Base-by-base conservation (phyloP, 805 yeast genomes). In the Nakazawaea wickerhamii region DNA sequence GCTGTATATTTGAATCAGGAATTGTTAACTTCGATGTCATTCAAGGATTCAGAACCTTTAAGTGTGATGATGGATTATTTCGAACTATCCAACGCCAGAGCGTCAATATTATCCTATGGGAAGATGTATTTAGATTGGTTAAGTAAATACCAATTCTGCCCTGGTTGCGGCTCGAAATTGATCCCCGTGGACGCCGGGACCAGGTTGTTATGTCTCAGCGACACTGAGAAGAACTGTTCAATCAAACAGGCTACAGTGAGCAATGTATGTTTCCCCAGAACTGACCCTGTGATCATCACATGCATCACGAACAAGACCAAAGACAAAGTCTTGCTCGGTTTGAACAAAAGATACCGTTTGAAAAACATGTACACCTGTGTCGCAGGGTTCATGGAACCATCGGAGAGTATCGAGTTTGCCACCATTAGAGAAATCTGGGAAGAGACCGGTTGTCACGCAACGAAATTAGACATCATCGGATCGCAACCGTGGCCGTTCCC, bases 401-500 rank as follows among this genome's bases (percentile, higher is more conserved):
- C 90, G 22, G 99, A 91, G 64, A 79, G 95, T 2, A 79, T 91
- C 17, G 98, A 91, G 61, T 81, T 78, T 36, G 93, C 96, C 10
- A 84, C 91, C 18, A 67, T 81, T 35, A 70, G 99, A 49, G 99
- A 91, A 60, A 83, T 86, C 23, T 90, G 93, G 88, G 99, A 91
- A 59, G 99, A 91, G 61, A 82, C 97, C 4, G 99, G 99, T 6
- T 84, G 88, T 27, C 70, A 63, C 41, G 79, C 79, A 41, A 50
- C 61, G 3, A 60, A 71, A 22, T 83, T 91, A 22, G 62, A 70
- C 40, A 71, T 91, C 41, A 63, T 82, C 18, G 69, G 79, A 52
- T 76, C 93, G 10, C 98, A 91, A 63, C 98, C 99, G 3, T 91
- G 99, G 99, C 99, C 99, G 14, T 91, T 81, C 61, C 98, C 98